phyloP scores from a whole-genome alignment of 768 basidiomycete species.

The Suillus paluster region DNA sequence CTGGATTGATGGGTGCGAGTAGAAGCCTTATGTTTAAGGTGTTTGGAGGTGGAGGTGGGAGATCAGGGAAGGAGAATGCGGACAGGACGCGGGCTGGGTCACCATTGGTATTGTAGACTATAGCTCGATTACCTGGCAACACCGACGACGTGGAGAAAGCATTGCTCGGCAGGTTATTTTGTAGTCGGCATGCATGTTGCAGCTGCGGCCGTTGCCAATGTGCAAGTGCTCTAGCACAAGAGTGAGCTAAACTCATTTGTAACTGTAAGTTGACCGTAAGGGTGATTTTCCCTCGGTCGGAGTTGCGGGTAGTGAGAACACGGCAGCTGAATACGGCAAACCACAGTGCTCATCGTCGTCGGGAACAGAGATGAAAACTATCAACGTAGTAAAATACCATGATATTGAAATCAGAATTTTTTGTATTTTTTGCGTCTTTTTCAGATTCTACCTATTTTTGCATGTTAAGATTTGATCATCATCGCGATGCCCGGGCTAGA shows the following conservation, averaged over 20 bases:
- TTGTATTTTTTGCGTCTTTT: slow-evolving; percentile 59
- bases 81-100: slow-evolving; percentile 64
- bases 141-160: slow-evolving; percentile 38
- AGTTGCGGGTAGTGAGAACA: too few species aligned
- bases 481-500: slow-evolving; percentile 38
- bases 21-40: slow-evolving; percentile 70
- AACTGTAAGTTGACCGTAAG: not conserved
- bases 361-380: not conserved
- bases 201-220: not conserved
- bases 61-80: slow-evolving; percentile 52
- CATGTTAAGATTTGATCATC: slow-evolving; percentile 12
- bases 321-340: not conserved
- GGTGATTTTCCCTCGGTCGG: not conserved
- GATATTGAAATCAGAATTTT: slow-evolving; percentile 30
- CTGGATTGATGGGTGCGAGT: slow-evolving; percentile 79
- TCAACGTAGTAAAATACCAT: not conserved
- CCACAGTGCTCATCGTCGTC: not conserved
- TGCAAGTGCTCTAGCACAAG: not conserved
- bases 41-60: slow-evolving; percentile 56
- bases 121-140: slow-evolving; percentile 54
- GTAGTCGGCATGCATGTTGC: slow-evolving; percentile 3
- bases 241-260: not conserved
- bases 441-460: slow-evolving; percentile 74
- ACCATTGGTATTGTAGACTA: slow-evolving; percentile 67
- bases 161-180: not conserved